These are phyloP conservation scores for Coemansia sp. DNA, from an alignment of 192 early-diverging fungal genomes.

Conservation along the genomic window DNA sequence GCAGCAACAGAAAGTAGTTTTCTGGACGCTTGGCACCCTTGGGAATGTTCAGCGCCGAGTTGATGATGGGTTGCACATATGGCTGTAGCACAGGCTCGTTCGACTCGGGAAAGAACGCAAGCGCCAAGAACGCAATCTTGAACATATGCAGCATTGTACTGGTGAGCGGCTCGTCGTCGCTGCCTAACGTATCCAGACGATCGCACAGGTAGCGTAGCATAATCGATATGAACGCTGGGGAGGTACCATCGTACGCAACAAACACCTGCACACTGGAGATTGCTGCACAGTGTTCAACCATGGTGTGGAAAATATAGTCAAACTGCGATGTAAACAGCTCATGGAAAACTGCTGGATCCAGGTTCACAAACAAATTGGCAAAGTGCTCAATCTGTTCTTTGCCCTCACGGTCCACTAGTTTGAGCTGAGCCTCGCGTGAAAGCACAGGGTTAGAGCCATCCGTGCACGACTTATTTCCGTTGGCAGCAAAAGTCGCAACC, in stretches of 20 bases:
- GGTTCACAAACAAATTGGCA: constrained; percentile 74
- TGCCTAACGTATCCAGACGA: constrained; percentile 40
- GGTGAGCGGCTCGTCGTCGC: constrained; percentile 48
- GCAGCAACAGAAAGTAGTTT: constrained; percentile 91
- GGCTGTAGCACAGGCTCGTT: constrained; percentile 92
- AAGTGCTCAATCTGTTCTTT: constrained; percentile 93
- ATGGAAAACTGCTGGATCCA: constrained; percentile 91
- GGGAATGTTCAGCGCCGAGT: constrained; percentile 80
- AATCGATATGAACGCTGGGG: constrained; percentile 54
- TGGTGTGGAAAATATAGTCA: constrained; percentile 79
- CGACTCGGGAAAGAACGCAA: constrained; percentile 85
- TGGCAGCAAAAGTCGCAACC: constrained; percentile 2
- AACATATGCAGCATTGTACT: constrained; percentile 83
- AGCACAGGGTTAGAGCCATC: background rate
- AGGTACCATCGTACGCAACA: constrained; percentile 68
- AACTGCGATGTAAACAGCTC: constrained; percentile 94
- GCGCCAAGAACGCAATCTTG: constrained; percentile 91
- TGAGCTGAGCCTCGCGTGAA: constrained; percentile 55
- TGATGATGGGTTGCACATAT: constrained; percentile 88
- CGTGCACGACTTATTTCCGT: background rate
- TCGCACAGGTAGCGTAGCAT: constrained; percentile 54
- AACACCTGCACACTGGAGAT: constrained; percentile 88
- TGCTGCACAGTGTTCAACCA: constrained; percentile 72
- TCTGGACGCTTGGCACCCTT: constrained; percentile 80
- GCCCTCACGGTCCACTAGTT: constrained; percentile 74